Percentiles rank a stretch among this genome's conserved stretches.
These are phyloP conservation scores for Suillus brevipes DNA, from an alignment of 768 basidiomycete genomes.

Conservation along the genomic window DNA sequence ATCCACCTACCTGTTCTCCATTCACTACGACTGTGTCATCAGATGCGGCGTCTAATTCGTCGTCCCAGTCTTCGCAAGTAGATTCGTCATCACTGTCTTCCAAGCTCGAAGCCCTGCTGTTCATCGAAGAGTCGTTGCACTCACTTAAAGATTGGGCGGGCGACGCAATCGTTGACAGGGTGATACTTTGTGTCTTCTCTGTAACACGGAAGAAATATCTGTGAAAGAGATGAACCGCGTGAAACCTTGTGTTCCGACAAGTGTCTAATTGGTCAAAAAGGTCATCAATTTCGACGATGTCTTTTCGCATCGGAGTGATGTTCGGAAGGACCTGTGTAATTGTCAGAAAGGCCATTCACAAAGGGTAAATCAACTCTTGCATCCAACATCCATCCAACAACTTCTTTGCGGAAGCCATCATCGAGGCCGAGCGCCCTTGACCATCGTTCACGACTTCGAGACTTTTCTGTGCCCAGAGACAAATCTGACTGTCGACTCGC, in stretches of 20 bases:
- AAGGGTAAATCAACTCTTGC: conserved; percentile 24
- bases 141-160: neutral
- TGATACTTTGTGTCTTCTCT: neutral
- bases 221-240: conserved; percentile 60
- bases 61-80: conserved; percentile 7
- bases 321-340: neutral
- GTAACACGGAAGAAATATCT: conserved; percentile 51
- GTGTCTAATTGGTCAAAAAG: conserved; percentile 54
- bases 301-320: neutral
- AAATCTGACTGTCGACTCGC: conserved; percentile 13
- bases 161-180: neutral
- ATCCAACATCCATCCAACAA: conserved; percentile 48
- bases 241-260: conserved; percentile 62
- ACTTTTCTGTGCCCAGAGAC: neutral
- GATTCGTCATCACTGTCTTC: conserved; percentile 10
- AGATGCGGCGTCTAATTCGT: conserved; percentile 1
- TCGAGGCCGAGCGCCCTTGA: conserved; percentile 32
- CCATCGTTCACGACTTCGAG: conserved; percentile 16
- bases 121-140: neutral
- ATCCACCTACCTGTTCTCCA: neutral
- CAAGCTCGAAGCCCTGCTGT: neutral
- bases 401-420: conserved; percentile 32
- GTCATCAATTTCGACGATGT: conserved; percentile 2
- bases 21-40: conserved; percentile 1
- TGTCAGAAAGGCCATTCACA: neutral